Base-by-base conservation (phyloP, 306 rosid species). In the Malus sieversii region DNA sequence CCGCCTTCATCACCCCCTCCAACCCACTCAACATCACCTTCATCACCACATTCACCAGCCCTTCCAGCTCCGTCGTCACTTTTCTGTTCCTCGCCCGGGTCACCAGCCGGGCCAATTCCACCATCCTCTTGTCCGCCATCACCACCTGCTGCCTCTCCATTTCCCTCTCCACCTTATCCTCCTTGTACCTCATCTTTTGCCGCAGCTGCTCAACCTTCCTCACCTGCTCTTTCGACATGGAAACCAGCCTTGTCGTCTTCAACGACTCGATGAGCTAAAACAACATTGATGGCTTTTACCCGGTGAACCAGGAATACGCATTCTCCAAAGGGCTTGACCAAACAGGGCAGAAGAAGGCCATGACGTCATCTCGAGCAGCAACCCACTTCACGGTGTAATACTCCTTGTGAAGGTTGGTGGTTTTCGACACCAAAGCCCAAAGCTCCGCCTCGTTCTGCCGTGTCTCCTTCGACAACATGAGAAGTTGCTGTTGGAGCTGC, bases 381-480 rank as follows among this genome's bases (percentile, higher is more conserved):
- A 87, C 86, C 96, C 96, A 92, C 77, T 90, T 92, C 4, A 88
- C 80, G 2, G 86, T 83, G 77, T 87, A 92, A 70, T 84, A 92
- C 5, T 85, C 86, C 70, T 92, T 89, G 35, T 83, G 45, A n/a
- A 90, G 92, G 11, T 81, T 8, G 0, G 90, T 92, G 55, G 86
- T 86, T 20, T 11, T 86, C 0, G 92, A 79, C 16, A 88, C 84
- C 27, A 90, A 13, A 4, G 51, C 65, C 67, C 66, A 71, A 0
- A 83, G 8, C 66, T 90, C 83, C 22, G 72, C 55, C 3, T 87
- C 86, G 4, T 9, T 76, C 14, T 11, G 10, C 8, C 19, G 63
- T 0, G 4, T 19, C 14, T 25, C 65, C 63, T 58, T 68, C 19
- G 83, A 74, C 11, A 72, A 72, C 18, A 19, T 72, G 0, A 75